These are phyloP conservation scores for Amaranthus palmeri DNA, from an alignment of 148 eudicot genomes.

Conservation along the genomic window DNA sequence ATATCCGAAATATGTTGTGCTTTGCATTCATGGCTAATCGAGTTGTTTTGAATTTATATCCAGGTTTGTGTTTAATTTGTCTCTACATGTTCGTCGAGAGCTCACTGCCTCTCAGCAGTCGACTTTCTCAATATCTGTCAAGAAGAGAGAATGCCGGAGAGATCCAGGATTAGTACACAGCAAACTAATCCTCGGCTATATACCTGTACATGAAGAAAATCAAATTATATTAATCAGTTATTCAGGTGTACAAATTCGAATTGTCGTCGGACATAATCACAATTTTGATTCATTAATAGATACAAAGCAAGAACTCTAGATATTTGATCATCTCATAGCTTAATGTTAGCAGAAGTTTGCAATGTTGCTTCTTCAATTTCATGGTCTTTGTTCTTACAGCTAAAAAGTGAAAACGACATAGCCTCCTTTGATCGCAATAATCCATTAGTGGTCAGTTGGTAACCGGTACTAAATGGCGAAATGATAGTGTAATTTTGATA, in stretches of 20 bases:
- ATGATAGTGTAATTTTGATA: too few relatives aligned
- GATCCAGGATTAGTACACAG: slow-evolving; percentile 34
- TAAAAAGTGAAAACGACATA: too few relatives aligned
- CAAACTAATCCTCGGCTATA: neutral
- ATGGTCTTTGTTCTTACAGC: neutral
- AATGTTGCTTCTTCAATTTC: neutral
- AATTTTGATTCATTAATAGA: neutral
- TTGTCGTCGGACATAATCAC: neutral
- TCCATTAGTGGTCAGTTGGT: too few relatives aligned
- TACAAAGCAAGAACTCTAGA: neutral
- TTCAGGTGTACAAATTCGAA: slow-evolving; percentile 3
- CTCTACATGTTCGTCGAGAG: slow-evolving; percentile 61
- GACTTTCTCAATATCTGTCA: slow-evolving; percentile 35
- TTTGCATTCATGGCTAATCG: neutral
- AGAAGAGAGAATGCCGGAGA: slow-evolving; percentile 43
- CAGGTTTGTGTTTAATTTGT: slow-evolving; percentile 88
- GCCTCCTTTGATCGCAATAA: too few relatives aligned
- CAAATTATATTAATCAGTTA: neutral
- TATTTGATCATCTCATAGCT: neutral
- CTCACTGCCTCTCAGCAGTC: slow-evolving; percentile 44
- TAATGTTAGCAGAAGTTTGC: neutral
- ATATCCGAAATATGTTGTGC: neutral
- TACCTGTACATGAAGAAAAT: slow-evolving; percentile 19
- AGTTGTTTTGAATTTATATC: slow-evolving; percentile 9
- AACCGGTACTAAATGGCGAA: too few relatives aligned